Base-by-base conservation (phyloP, 2,329 filamentous ascomycete genomes). In the Parafenestella ontariensis region DNA sequence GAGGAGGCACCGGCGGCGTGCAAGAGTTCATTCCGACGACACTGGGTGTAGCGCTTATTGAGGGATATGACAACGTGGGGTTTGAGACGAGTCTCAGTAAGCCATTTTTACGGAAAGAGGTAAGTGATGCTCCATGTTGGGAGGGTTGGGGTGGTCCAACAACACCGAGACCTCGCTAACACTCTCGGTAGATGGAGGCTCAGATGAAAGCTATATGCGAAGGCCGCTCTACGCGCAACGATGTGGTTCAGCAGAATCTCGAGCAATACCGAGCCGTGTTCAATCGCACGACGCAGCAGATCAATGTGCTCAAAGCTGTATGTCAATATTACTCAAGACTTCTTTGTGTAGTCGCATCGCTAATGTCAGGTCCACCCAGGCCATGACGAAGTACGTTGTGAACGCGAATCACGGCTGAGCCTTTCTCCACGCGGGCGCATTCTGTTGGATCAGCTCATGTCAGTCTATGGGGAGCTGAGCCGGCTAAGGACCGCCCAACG, bases 191-290 rank as follows among this genome's bases (percentile, higher is more conserved):
- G 81, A 97, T 97, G 92, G 95, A 99, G 77, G 79, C 92, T 58
- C 91, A 92, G 74, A 97, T 99, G 94, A 95, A 93, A 73, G 91
- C 91, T 53, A 97, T 99, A 52, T 98, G 95, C 77, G 92, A 94
- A 55, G 95, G 95, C 23, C 87, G 85, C 46, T 89, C 87, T 61
- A 90, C 88, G 29, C 89, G 87, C 68, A 83, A 85, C 49, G 84
- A 86, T 18, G 91, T 99, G 42, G 84, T 99, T 37, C 83, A 87
- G 49, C 89, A 96, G 74, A 96, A 90, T 72, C 81, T 99, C 51
- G 85, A 88, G 56, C 91, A 95, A 79, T 99, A 98, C 75, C 87
- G 89, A 46, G 87, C 88, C 48, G 91, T 97, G 13, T 99, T 94
- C 77, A 81, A 89, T 65, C 90, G 93, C 69, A 93, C 92, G 1